Conservation (phyloP, 164 flowering plant genomes). For the Chimonanthus praecox region DNA sequence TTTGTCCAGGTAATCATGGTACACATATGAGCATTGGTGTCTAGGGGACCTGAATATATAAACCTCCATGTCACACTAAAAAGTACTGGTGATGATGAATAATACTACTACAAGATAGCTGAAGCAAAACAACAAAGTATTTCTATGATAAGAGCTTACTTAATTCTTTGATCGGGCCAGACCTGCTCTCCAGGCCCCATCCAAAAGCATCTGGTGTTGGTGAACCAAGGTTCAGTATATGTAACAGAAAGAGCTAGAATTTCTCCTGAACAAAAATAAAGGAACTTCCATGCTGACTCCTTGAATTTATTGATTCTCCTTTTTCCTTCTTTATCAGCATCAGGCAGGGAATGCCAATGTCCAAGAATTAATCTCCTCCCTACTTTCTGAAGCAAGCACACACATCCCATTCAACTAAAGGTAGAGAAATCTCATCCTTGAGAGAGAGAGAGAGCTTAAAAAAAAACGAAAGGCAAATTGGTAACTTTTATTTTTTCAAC, state of each 20-base stretch:
- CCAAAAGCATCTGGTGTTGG: conserved; percentile 68
- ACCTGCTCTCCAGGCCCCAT: conserved; percentile 87
- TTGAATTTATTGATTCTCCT: conserved; percentile 79
- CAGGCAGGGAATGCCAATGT: conserved; percentile 26
- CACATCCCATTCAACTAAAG: neutral
- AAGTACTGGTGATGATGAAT: no score
- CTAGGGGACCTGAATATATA: no score
- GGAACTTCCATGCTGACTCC: conserved; percentile 95
- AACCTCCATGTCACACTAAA: no score
- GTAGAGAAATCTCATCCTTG: neutral
- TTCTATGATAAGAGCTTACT: conserved; percentile 46
- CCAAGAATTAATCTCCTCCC: conserved; percentile 58
- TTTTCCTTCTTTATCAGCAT: conserved; percentile 31
- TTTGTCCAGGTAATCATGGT: no score
- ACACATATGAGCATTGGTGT: no score
- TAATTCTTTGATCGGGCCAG: conserved; percentile 90
- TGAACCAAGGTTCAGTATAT: conserved; percentile 93
- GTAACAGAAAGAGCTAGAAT: conserved; percentile 68
- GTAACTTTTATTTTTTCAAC: neutral
- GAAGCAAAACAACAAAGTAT: neutral
- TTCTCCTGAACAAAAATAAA: conserved; percentile 90
- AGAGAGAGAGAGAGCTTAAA: no score
- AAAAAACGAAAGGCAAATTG: no score
- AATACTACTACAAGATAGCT: no score
- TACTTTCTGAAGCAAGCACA: conserved; percentile 48